Conservation (phyloP, 805 yeast species). For the Candida silvicultrix region DNA sequence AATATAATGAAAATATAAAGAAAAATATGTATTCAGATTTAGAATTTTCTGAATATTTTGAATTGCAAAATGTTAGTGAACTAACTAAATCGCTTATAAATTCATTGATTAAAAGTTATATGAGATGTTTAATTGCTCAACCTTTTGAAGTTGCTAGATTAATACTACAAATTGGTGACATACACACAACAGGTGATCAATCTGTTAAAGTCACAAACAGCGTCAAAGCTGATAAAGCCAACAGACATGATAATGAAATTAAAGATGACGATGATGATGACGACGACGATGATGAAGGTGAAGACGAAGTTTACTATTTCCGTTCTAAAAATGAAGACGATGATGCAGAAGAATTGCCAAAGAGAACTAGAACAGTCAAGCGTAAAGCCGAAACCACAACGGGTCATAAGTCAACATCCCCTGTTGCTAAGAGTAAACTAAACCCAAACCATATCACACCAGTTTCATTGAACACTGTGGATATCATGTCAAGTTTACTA, state of each 20-base stretch:
- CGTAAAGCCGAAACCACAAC: neutral
- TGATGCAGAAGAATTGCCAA: conserved; percentile 9
- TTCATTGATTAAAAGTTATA: conserved; percentile 63
- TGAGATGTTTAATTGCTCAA: conserved; percentile 65
- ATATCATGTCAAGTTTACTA: conserved; percentile 55
- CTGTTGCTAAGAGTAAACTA: conserved; percentile 1
- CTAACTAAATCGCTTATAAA: conserved; percentile 48
- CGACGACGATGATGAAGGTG: conserved; percentile 27
- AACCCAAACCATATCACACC: conserved; percentile 42
- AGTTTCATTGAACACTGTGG: conserved; percentile 53
- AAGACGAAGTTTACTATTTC: conserved; percentile 39
- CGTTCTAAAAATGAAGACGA: conserved; percentile 23
- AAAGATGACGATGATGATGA: conserved; percentile 31
- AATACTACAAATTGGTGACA: conserved; percentile 74
- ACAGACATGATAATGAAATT: conserved; percentile 13
- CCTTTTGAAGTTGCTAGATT: conserved; percentile 84
- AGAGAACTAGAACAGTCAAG: conserved; percentile 13
- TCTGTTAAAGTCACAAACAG: conserved; percentile 2
- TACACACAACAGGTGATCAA: conserved; percentile 24
- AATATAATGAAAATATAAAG: conserved; percentile 18
- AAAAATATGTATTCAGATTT: conserved; percentile 35
- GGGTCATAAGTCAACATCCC: neutral
- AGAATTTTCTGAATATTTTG: conserved; percentile 63
- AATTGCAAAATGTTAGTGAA: conserved; percentile 49
- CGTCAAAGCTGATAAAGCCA: too few species aligned